Evolutionary conservation across 257 asterid species (phyloP).

Genomic region (Primulina tabacum): DNA sequence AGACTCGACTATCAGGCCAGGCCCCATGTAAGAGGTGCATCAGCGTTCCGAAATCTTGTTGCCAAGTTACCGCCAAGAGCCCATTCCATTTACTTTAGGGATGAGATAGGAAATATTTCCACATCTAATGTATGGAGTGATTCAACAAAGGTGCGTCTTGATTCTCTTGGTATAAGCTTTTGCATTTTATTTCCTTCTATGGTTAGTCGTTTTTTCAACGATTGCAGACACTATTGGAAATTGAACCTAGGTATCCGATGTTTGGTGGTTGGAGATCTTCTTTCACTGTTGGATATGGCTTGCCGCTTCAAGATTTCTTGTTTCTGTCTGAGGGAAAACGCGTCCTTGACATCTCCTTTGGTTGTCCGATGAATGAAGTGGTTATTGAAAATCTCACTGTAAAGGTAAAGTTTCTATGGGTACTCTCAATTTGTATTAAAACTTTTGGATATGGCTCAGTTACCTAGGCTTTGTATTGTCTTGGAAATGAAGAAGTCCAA

Average conservation of each 20-base stretch:
- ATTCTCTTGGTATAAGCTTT: conserved; percentile 16
- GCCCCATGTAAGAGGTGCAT: conserved; percentile 79
- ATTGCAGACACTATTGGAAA: conserved; percentile 79
- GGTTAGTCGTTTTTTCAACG: conserved; percentile 23
- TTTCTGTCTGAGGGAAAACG: conserved; percentile 78
- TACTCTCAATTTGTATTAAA: conserved; percentile 19
- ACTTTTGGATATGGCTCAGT: conserved; percentile 11
- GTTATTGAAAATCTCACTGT: conserved; percentile 75
- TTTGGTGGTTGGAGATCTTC: conserved; percentile 99
- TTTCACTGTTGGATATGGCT: conserved; percentile 90
- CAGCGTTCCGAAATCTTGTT: conserved; percentile 65
- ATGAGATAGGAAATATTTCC: conserved; percentile 94
- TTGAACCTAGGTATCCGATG: conserved; percentile 96
- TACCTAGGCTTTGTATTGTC: background rate
- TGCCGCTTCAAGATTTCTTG: conserved; percentile 88
- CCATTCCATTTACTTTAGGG: conserved; percentile 94
- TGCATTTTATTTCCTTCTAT: conserved; percentile 22
- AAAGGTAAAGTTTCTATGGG: conserved; percentile 53
- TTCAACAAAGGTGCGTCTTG: conserved; percentile 56
- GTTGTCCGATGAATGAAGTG: conserved; percentile 78
- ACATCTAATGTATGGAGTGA: conserved; percentile 84
- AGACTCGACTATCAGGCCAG: conserved; percentile 85
- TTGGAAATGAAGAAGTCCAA: background rate
- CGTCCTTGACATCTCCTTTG: conserved; percentile 66
- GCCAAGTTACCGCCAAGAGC: conserved; percentile 89